Evolutionary conservation across 2,329 filamentous ascomycete species (phyloP), one percentile per base, ranked within the genome.

Genomic region (Helotiales sp.): DNA sequence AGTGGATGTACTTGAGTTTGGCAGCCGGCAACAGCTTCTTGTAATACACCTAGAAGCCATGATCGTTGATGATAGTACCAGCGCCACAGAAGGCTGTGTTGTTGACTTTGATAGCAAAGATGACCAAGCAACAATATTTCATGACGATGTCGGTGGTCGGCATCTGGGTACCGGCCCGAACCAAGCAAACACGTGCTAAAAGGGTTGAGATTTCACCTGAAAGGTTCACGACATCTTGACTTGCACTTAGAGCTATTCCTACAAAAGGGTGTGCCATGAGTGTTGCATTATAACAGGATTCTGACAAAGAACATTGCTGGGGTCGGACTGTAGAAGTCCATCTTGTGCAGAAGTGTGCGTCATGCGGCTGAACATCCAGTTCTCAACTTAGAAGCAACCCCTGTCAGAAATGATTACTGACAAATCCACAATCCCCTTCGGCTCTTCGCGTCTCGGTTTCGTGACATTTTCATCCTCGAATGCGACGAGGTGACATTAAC

Each of bases 21-120:
- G 33, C 13, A 67, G 47, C 46, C 62, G 62, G 3, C 63, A 49
- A 33, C 67, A 70, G 54, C 60, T 61, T 44, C 59, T 57, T 12
- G 60, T 51, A 13, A 71, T 40, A 36, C 58, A 54, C 13, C 61
- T 61, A 22, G 66, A 58, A 50, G 65, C 67, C 68, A 71, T 71
- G 27, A 24, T 54, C n/a, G n/a, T 31, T 42, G 31, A 27, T 19
- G 33, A 22, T 52, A 15, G 24, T 2, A 15, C 12, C 8, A 24
- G 3, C 42, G n/a, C 42, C 34, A 27, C 34, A 29, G 15, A 31
- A 46, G 27, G 34, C 30, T 30, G 36, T 8, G 19, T 6, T 19
- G 13, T 33, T 27, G 17, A 29, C 22, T 22, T 13, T 15, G 42
- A 42, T 9, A 15, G 19, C 19, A 8, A 44, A 42, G 34, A 53